phyloP scores from a whole-genome alignment of 345 rosid genomes.

The Geranium brycei region DNA sequence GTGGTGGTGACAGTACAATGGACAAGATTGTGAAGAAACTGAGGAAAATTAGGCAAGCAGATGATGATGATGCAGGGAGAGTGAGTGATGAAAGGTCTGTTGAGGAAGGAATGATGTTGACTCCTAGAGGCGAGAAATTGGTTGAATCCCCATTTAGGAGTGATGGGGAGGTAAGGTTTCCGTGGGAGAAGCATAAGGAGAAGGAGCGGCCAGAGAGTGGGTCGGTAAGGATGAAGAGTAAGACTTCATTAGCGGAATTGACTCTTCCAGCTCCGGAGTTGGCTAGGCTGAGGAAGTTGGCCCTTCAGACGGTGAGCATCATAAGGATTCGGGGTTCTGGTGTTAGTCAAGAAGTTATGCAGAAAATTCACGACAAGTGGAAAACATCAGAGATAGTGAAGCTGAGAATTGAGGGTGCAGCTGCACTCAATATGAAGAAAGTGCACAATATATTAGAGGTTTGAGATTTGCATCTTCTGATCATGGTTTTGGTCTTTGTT shows the following conservation, averaged over 20 bases:
- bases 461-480: conserved; percentile 15
- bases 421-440: conserved; percentile 84
- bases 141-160: conserved; percentile 36
- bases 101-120: conserved; percentile 55
- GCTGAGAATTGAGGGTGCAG: conserved; percentile 67
- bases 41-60: conserved; percentile 57
- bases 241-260: conserved; percentile 58
- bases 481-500: background rate
- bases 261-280: conserved; percentile 64
- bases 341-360: conserved; percentile 62
- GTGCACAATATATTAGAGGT: conserved; percentile 93
- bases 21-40: conserved; percentile 68
- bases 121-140: conserved; percentile 47
- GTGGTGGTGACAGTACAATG: conserved; percentile 49
- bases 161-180: conserved; percentile 53
- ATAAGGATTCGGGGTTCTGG: conserved; percentile 51
- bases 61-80: conserved; percentile 30
- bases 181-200: conserved; percentile 63
- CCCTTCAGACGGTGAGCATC: conserved; percentile 49
- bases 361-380: conserved; percentile 66
- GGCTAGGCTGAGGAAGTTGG: conserved; percentile 66
- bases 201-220: conserved; percentile 28
- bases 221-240: conserved; percentile 43
- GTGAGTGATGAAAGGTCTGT: conserved; percentile 60
- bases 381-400: conserved; percentile 67